A percentile compares a stretch with the other conserved stretches of the same genome.
Evolutionary conservation across 352 stramenopile species (phyloP).

Genomic region (Pelagophyceae sp.): DNA sequence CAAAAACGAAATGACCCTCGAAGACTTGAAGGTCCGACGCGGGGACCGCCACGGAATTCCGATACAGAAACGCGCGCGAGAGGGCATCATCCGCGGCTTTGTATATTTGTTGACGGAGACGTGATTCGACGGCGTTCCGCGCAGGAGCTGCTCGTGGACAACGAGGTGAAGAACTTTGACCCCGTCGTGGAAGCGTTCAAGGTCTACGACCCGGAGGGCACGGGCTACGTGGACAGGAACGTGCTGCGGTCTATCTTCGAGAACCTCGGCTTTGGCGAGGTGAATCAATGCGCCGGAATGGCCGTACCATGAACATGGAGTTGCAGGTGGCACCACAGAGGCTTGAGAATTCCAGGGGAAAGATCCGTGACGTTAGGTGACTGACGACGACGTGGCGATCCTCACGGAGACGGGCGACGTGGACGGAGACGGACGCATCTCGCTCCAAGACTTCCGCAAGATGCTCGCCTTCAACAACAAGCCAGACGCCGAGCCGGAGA

Average conservation of each 20-base stretch:
- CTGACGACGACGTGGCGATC: constrained; percentile 65
- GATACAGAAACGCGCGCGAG: no score
- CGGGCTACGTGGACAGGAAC: constrained; percentile 55
- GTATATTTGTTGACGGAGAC: constrained; percentile 25
- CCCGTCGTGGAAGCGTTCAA: constrained; percentile 71
- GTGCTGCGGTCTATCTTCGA: constrained; percentile 72
- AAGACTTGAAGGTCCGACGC: constrained; percentile 27
- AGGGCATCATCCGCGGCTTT: not conserved
- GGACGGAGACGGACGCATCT: constrained; percentile 66
- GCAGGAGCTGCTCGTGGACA: constrained; percentile 63
- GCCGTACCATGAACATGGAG: constrained; percentile 55
- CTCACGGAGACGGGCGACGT: constrained; percentile 69
- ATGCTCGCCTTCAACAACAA: constrained; percentile 43
- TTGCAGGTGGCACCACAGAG: constrained; percentile 69
- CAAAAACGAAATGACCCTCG: constrained; percentile 56
- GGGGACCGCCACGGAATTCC: not conserved
- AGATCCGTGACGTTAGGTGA: no score
- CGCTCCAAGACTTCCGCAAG: constrained; percentile 62
- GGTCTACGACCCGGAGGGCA: constrained; percentile 70
- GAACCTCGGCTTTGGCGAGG: constrained; percentile 57
- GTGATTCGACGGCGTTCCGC: no score
- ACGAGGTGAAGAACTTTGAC: constrained; percentile 77
- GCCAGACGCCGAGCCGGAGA: no score
- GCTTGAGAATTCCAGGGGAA: no score
- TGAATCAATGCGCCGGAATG: constrained; percentile 62